phyloP scores from a whole-genome alignment of 2,329 filamentous ascomycete genomes.

The Sclerotinia trifoliorum region DNA sequence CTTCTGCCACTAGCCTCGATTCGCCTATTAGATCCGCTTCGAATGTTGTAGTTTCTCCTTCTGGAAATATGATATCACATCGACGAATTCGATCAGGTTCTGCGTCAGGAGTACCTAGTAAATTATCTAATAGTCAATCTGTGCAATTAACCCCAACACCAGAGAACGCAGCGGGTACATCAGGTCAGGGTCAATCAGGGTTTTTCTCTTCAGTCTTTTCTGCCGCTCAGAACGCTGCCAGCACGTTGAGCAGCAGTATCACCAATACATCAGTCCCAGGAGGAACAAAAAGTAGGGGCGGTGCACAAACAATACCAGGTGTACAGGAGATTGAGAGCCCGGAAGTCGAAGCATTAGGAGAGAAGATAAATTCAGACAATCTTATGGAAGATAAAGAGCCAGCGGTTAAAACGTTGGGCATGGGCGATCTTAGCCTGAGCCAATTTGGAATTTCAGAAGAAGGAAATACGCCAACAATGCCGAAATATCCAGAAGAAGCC shows the following conservation, averaged over 20 bases:
- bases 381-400: conserved; percentile 59
- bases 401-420: conserved; percentile 84
- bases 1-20: conserved; percentile 34
- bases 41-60: conserved; percentile 60
- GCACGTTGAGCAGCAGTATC: conserved; percentile 69
- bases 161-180: conserved; percentile 57
- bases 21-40: conserved; percentile 28
- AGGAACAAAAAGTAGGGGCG: conserved; percentile 46
- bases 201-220: conserved; percentile 96
- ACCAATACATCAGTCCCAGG: conserved; percentile 61
- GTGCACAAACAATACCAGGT: conserved; percentile 34
- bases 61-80: conserved; percentile 73
- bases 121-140: conserved; percentile 74
- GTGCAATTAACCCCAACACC: conserved; percentile 73
- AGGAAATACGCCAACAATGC: conserved; percentile 55
- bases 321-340: conserved; percentile 37
- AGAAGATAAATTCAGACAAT: conserved; percentile 38
- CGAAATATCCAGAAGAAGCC: conserved; percentile 51
- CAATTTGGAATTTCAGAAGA: conserved; percentile 76
- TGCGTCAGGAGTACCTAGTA: conserved; percentile 63
- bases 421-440: conserved; percentile 83
- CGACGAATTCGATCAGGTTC: conserved; percentile 59
- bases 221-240: conserved; percentile 89
- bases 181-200: conserved; percentile 53
- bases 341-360: conserved; percentile 39